Evolutionary conservation across 2,329 filamentous ascomycete species (phyloP), one percentile per base, ranked within the genome.

Genomic region (Juglanconis oblonga): DNA sequence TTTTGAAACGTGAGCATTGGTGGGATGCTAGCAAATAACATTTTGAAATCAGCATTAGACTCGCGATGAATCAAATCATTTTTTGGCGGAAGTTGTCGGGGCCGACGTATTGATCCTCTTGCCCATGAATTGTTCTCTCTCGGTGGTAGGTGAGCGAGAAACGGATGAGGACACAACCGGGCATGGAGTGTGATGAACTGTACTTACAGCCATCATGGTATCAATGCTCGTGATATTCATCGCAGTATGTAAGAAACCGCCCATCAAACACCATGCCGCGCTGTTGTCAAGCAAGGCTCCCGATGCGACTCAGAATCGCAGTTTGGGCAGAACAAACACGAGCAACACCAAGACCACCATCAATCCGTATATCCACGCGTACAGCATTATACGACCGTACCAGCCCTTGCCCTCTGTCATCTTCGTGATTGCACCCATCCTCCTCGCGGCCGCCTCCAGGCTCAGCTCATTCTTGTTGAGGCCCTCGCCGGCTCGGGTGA

Each of bases 371-470:
- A 97, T 92, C 82, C 91, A 89, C 44, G 81, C 88, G 78, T 95
- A 97, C 62, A 97, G 79, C 75, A 94, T 80, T 79, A 96, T 84
- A 55, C 93, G 79, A 5, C 89, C 92, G 86, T 84, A 92, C 89
- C 90, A 96, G 0, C 92, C 92, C 71, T 89, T 88, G 3, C 92
- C 93, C 77, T 97, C 94, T 14, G 89, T 92, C 87, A 96, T 92
- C 55, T 82, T 82, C 66, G 85, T 80, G 70, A 98, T 73, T 68
- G 84, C 81, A 1, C 90, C 88, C 91, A 98, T 96, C 64, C 86
- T 80, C 64, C 85, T 84, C 56, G 86, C 86, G 3, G 93, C 92
- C 1, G 86, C 84, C 62, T 92, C 87, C 83, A 98, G 89, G 17
- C 87, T 87, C 50, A 81, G 76, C 61, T 89, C 87, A 67, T 89